These are phyloP conservation scores for Lactifluus subvellereus DNA, from an alignment of 768 basidiomycete genomes.

Conservation along the genomic window DNA sequence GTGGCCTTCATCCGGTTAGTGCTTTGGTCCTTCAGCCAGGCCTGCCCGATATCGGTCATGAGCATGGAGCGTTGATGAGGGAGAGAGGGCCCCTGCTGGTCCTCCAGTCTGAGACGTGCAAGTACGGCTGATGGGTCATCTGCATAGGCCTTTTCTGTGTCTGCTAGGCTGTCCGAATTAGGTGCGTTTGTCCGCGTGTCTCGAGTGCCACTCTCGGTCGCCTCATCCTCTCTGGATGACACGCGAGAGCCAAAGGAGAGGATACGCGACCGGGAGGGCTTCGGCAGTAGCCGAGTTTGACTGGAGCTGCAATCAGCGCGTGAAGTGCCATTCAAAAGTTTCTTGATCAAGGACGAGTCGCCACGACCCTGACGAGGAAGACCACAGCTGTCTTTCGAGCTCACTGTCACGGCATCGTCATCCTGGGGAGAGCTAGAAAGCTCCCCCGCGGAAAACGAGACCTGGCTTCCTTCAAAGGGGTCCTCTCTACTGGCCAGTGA, in stretches of 20 bases:
- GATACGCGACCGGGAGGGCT: slow-evolving; percentile 15
- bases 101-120: slow-evolving; percentile 18
- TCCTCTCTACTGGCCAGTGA: slow-evolving; percentile 76
- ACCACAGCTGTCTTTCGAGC: slow-evolving; percentile 53
- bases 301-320: slow-evolving; percentile 2
- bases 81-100: background rate
- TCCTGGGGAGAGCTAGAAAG: slow-evolving; percentile 44
- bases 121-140: slow-evolving; percentile 16
- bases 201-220: background rate
- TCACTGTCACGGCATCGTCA: slow-evolving; percentile 72
- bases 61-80: slow-evolving; percentile 11
- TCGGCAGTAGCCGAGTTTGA: background rate
- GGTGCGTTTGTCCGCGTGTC: background rate
- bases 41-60: slow-evolving; percentile 2
- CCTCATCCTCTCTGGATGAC: slow-evolving; percentile 2
- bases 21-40: slow-evolving; percentile 21
- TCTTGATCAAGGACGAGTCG: slow-evolving; percentile 32
- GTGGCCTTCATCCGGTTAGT: background rate
- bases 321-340: slow-evolving; percentile 3
- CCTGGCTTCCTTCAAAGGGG: slow-evolving; percentile 52
- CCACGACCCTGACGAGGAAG: background rate
- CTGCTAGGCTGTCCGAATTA: background rate
- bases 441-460: slow-evolving; percentile 45
- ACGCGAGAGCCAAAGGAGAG: slow-evolving; percentile 10
- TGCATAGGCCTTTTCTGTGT: background rate